phyloP scores from a whole-genome alignment of 331 rosid species.

The Rhamnella rubrinervis region DNA sequence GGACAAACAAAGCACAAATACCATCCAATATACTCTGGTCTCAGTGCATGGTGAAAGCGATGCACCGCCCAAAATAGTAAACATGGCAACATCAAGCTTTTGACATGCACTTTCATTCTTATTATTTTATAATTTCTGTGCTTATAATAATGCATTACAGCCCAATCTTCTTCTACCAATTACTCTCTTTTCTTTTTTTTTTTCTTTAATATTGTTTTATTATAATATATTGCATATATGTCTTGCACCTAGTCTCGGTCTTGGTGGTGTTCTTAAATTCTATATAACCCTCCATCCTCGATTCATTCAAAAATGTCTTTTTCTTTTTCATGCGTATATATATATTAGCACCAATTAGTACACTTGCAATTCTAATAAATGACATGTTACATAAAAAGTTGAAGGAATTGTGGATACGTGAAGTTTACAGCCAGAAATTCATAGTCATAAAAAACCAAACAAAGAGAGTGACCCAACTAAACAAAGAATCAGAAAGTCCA shows the following conservation, averaged over 20 bases:
- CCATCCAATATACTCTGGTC: slow-evolving; percentile 47
- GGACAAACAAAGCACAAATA: slow-evolving; percentile 54
- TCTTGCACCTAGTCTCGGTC: no score
- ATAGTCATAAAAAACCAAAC: no score
- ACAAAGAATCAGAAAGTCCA: no score
- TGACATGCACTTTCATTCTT: slow-evolving; percentile 22
- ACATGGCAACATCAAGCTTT: slow-evolving; percentile 55
- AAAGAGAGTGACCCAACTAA: no score
- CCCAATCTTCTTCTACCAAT: slow-evolving; percentile 12
- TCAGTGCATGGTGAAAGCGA: slow-evolving; percentile 50
- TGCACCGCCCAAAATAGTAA: slow-evolving; percentile 68
- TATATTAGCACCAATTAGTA: neutral
- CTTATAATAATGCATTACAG: slow-evolving; percentile 27
- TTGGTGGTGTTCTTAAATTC: slow-evolving; percentile 15
- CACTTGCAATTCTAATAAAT: neutral
- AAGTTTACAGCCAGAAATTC: no score
- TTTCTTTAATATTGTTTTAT: slow-evolving; percentile 10
- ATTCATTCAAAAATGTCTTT: neutral
- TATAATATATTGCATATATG: neutral
- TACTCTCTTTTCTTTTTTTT: neutral
- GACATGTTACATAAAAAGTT: no score
- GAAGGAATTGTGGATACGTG: no score
- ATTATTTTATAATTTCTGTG: slow-evolving; percentile 27
- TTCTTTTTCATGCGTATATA: neutral
- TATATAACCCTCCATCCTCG: neutral